These are phyloP conservation scores for Linum trigynum DNA, from an alignment of 345 rosid species.

Conservation along the genomic window DNA sequence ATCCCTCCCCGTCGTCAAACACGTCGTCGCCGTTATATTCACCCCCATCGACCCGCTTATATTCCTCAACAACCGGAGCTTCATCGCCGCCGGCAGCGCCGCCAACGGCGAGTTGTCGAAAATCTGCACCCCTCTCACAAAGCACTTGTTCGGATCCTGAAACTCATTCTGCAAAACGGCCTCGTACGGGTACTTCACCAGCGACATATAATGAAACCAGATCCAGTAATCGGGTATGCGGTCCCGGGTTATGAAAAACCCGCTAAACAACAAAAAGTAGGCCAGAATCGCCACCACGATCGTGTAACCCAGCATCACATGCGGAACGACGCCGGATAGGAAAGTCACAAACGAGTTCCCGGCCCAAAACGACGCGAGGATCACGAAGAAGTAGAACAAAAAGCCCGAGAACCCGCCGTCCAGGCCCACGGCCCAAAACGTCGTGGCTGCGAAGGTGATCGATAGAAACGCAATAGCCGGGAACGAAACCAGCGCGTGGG, in stretches of 20 bases:
- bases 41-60: slow-evolving; percentile 28
- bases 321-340: slow-evolving; percentile 4
- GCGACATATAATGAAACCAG: slow-evolving; percentile 32
- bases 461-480: slow-evolving; percentile 67
- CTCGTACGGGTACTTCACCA: slow-evolving; percentile 31
- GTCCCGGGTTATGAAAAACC: slow-evolving; percentile 26
- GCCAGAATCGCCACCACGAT: slow-evolving; percentile 3
- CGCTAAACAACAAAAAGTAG: slow-evolving; percentile 25
- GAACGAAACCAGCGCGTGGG: slow-evolving; percentile 48
- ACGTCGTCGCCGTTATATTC: slow-evolving; percentile 27
- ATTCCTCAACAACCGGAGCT: slow-evolving; percentile 12
- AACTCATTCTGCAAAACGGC: slow-evolving; percentile 28
- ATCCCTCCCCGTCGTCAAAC: slow-evolving; percentile 30
- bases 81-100: background rate
- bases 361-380: slow-evolving; percentile 2
- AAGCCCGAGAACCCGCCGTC: slow-evolving; percentile 3
- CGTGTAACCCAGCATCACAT: background rate
- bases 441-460: slow-evolving; percentile 48
- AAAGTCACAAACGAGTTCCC: background rate
- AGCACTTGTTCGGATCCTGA: slow-evolving; percentile 24
- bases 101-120: slow-evolving; percentile 19
- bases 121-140: slow-evolving; percentile 29
- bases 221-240: slow-evolving; percentile 32
- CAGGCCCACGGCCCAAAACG: slow-evolving; percentile 25
- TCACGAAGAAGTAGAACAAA: background rate